Percentiles rank a stretch among this genome's conserved stretches.
Evolutionary conservation across 1,284 basidiomycete genomes (phyloP).

Genomic region (Irpex lacteus): DNA sequence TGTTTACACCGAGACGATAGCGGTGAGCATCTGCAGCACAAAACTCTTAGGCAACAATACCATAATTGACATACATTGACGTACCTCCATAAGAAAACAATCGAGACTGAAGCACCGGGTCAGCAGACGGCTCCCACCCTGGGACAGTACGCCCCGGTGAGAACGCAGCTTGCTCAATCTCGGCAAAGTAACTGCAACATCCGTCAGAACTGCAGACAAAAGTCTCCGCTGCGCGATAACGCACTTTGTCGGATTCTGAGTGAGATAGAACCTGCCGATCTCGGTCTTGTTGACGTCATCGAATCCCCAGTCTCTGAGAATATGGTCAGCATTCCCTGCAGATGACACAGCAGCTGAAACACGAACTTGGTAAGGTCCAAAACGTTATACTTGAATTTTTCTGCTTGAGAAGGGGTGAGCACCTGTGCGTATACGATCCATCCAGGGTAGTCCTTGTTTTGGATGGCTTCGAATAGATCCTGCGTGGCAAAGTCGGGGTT

Average conservation of each 20-base stretch:
- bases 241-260: constrained; percentile 76
- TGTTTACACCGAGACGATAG: constrained; percentile 40
- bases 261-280: constrained; percentile 82
- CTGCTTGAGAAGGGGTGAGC: constrained; percentile 84
- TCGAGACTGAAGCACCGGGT: constrained; percentile 43
- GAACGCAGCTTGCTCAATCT: constrained; percentile 85
- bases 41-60: neutral
- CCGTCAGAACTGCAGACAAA: neutral
- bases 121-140: constrained; percentile 41
- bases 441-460: constrained; percentile 68
- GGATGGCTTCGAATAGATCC: constrained; percentile 77
- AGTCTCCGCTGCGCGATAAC: neutral
- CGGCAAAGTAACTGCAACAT: constrained; percentile 63
- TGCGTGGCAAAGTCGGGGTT: constrained; percentile 82
- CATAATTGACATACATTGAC: neutral
- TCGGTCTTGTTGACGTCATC: constrained; percentile 62
- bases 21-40: constrained; percentile 29
- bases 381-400: constrained; percentile 81
- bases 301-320: constrained; percentile 25
- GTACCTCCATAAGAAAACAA: constrained; percentile 31
- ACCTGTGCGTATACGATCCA: constrained; percentile 86
- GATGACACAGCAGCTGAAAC: neutral
- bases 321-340: constrained; percentile 23
- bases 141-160: constrained; percentile 73
- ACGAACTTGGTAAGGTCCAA: constrained; percentile 82